Evolutionary conservation across 2,329 filamentous ascomycete genomes (phyloP).

Genomic region (Aspergillus intermedius): DNA sequence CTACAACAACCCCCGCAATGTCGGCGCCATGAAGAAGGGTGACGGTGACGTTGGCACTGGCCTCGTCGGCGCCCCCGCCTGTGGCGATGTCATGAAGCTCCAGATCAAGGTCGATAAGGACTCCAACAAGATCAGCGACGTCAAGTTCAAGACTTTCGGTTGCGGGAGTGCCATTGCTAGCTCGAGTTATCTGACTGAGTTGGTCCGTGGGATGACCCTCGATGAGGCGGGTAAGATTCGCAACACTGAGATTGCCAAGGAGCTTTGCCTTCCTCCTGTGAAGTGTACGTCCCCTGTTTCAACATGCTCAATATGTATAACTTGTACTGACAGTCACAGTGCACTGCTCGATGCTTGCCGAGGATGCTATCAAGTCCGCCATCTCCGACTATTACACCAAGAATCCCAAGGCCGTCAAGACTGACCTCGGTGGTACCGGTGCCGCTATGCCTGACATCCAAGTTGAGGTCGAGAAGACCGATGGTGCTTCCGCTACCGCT

Average conservation of each 20-base stretch:
- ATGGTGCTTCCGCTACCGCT: constrained; percentile 23
- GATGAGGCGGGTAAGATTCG: constrained; percentile 88
- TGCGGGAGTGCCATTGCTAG: constrained; percentile 92
- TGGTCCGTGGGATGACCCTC: constrained; percentile 91
- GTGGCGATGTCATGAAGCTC: constrained; percentile 89
- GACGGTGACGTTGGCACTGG: constrained; percentile 82
- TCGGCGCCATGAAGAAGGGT: constrained; percentile 71
- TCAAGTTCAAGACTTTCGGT: constrained; percentile 97
- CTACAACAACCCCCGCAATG: constrained; percentile 72
- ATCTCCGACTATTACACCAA: constrained; percentile 89
- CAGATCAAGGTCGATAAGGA: constrained; percentile 87
- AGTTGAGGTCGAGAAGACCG: constrained; percentile 38
- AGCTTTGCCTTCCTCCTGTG: constrained; percentile 84
- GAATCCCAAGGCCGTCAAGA: constrained; percentile 69
- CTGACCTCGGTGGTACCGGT: constrained; percentile 69
- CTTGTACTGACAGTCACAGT: constrained; percentile 43
- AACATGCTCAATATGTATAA: constrained; percentile 7
- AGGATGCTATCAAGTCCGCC: constrained; percentile 87
- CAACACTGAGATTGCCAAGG: constrained; percentile 98
- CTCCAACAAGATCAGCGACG: constrained; percentile 82
- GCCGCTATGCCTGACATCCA: constrained; percentile 57
- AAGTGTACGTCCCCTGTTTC: constrained; percentile 57
- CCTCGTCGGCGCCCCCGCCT: constrained; percentile 83
- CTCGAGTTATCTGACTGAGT: constrained; percentile 87
- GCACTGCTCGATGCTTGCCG: constrained; percentile 87